phyloP scores from a whole-genome alignment of 345 rosid genomes.

The Murraya koenigii region DNA sequence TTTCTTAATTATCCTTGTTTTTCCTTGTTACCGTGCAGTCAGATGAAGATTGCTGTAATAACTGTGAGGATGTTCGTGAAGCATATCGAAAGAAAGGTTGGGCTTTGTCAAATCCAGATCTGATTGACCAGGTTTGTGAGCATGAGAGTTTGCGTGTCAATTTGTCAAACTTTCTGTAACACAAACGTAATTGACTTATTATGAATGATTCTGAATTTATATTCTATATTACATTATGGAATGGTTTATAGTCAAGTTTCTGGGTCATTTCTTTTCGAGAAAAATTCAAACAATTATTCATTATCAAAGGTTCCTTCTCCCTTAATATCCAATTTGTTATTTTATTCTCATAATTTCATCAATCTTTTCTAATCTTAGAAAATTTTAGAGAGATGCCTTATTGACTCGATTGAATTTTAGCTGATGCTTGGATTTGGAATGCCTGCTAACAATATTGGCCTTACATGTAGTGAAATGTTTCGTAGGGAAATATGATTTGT shows the following conservation, averaged over 20 bases:
- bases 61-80: conserved; percentile 92
- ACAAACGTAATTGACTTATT: background rate
- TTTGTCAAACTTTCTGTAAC: background rate
- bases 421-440: background rate
- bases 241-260: too few relatives aligned
- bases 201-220: background rate
- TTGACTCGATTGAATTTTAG: background rate
- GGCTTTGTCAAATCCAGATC: conserved; percentile 79
- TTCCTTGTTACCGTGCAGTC: conserved; percentile 33
- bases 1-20: background rate
- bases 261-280: too few relatives aligned
- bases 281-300: too few relatives aligned
- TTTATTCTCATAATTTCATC: background rate
- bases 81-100: conserved; percentile 95
- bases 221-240: too few relatives aligned
- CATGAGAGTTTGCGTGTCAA: background rate
- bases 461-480: background rate
- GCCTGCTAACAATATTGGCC: background rate
- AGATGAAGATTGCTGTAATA: conserved; percentile 83
- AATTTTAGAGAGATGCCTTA: background rate
- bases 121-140: conserved; percentile 76
- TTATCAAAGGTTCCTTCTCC: background rate
- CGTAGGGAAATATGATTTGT: background rate
- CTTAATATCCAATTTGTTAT: conserved; percentile 3
- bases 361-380: background rate